Conservation (phyloP, 306 rosid species). For the Ziziphus jujuba region DNA sequence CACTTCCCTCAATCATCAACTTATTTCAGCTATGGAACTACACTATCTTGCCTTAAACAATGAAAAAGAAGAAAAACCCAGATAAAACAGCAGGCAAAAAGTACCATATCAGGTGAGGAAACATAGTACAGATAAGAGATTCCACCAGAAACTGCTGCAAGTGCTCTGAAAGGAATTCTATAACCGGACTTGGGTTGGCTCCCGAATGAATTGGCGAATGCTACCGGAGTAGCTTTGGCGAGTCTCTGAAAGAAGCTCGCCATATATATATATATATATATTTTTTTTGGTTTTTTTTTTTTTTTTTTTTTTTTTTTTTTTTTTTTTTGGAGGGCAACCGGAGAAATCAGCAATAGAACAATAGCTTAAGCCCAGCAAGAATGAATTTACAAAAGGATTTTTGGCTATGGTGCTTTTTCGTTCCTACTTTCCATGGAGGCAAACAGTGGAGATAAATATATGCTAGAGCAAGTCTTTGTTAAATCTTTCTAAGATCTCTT, state of each 20-base stretch:
- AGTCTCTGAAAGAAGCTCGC: slow-evolving; percentile 65
- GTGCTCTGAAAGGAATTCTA: slow-evolving; percentile 60
- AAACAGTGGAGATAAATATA: too few relatives aligned
- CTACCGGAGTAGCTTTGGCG: slow-evolving; percentile 56
- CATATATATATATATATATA: too few relatives aligned
- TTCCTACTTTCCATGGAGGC: too few relatives aligned
- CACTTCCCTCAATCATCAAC: background rate
- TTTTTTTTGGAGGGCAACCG: too few relatives aligned
- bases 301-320: too few relatives aligned
- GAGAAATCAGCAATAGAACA: slow-evolving; percentile 14
- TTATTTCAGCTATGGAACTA: background rate
- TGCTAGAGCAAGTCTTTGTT: background rate
- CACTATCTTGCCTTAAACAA: slow-evolving; percentile 14
- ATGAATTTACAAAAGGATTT: background rate
- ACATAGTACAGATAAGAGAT: slow-evolving; percentile 59
- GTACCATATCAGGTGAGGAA: slow-evolving; percentile 66
- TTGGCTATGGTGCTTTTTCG: too few relatives aligned
- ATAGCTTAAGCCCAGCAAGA: background rate
- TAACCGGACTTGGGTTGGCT: slow-evolving; percentile 52
- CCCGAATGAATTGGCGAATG: slow-evolving; percentile 34
- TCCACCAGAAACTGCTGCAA: slow-evolving; percentile 87
- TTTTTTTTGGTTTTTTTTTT: too few relatives aligned
- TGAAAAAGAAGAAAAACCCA: slow-evolving; percentile 26
- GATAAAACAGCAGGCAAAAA: slow-evolving; percentile 15
- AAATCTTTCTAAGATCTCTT: background rate